Percentiles rank a stretch among this genome's conserved stretches.
These are phyloP conservation scores for Erigeron philadelphicus DNA, from an alignment of 140 eudicot species.

Conservation along the genomic window DNA sequence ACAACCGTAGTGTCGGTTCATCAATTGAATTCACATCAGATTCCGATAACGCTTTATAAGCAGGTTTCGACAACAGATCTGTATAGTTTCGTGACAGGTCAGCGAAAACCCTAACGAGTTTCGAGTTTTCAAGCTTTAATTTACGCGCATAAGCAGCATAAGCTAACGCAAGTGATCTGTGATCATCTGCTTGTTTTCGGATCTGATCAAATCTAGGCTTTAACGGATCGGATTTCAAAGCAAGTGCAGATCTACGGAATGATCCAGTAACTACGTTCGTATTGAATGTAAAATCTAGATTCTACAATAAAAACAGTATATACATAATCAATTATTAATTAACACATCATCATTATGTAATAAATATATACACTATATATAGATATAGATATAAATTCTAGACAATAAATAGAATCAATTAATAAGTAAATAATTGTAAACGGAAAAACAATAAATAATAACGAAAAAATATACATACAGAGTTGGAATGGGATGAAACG, in stretches of 20 bases:
- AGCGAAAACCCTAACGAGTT: slow-evolving; percentile 70
- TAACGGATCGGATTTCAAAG: slow-evolving; percentile 78
- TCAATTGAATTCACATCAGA: slow-evolving; percentile 53
- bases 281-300: slow-evolving; percentile 31
- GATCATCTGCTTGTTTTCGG: slow-evolving; percentile 87
- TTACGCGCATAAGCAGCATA: slow-evolving; percentile 93
- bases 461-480: slow-evolving; percentile 13
- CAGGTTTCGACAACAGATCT: slow-evolving; percentile 58
- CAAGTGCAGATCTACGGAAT: slow-evolving; percentile 58
- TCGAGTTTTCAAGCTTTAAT: slow-evolving; percentile 80
- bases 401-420: no score
- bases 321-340: not conserved
- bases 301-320: slow-evolving; percentile 17
- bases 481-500: slow-evolving; percentile 34
- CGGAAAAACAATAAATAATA: not conserved
- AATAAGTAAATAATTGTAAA: not conserved
- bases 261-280: slow-evolving; percentile 41
- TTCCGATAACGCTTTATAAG: slow-evolving; percentile 45
- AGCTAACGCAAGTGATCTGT: slow-evolving; percentile 61
- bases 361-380: no score
- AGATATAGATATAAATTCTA: no score
- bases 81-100: slow-evolving; percentile 69
- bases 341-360: slow-evolving; percentile 10
- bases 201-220: slow-evolving; percentile 81
- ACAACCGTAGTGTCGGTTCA: slow-evolving; percentile 54